Evolutionary conservation across 2,329 filamentous ascomycete genomes (phyloP), one percentile per base, ranked within the genome.

Genomic region (Botrytis byssoidea): DNA sequence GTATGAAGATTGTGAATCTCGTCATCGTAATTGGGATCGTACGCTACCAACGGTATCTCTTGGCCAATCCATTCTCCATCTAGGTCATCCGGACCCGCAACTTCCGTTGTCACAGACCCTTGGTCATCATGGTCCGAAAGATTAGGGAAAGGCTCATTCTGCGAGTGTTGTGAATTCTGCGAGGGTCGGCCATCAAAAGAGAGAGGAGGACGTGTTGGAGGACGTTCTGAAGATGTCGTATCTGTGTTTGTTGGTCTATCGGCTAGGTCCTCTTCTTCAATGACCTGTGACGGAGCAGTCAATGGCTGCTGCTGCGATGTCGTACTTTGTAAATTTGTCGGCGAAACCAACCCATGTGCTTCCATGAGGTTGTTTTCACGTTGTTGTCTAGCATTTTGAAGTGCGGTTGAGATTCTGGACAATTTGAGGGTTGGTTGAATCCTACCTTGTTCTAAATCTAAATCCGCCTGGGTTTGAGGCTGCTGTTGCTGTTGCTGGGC

Each of bases 401-500:
- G 63, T 51, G 77, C 76, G 16, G 72, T 72, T 37, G 77, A 76
- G 48, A 79, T 74, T 66, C 72, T 76, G 32, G 70, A 64, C 29
- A 79, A 25, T 22, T 77, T 75, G 25, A 79, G 51, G 0, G 80
- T 77, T 5, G 79, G 80, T 14, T 82, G 81, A 40, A 85, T 83
- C 72, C 81, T 81, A 60, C 84, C 83, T 81, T 83, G 79, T 76
- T 86, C 82, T 51, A 84, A 75, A 77, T 86, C 80, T 77, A 83
- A 80, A 60, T 83, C 81, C 12, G 83, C 81, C 25, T 83, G 73
- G 16, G 82, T 82, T 2, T 81, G 72, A 25, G 77, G 77, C 48
- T 42, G 48, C 70, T 81, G 60, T 20, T 40, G 80, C 78, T 42
- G 82, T 79, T 14, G 79, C 18, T 71, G 76, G 57, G 82, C 80